Evolutionary conservation across 2,329 filamentous ascomycete genomes (phyloP).

Genomic region (Fusarium decemcellulare): DNA sequence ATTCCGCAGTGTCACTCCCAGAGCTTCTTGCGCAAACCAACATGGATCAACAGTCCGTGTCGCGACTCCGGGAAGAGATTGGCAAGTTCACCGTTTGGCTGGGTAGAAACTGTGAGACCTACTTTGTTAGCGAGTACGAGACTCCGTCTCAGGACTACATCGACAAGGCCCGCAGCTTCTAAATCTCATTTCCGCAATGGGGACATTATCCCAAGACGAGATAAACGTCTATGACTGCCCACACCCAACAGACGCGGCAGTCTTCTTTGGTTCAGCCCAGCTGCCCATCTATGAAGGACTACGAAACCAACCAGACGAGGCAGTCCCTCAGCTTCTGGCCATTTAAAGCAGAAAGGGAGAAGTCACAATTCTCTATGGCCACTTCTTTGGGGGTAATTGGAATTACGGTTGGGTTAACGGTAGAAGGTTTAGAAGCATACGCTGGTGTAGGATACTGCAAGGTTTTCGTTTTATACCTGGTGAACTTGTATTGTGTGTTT

Average conservation of each 20-base stretch:
- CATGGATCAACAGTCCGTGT: conserved; percentile 94
- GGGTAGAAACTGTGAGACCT: conserved; percentile 79
- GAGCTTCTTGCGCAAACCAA: conserved; percentile 98
- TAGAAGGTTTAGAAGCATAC: conserved; percentile 8
- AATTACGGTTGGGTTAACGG: conserved; percentile 20
- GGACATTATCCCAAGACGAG: neutral
- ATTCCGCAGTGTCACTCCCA: conserved; percentile 81
- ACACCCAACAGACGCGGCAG: neutral
- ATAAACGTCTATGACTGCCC: neutral
- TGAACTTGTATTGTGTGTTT: conserved; percentile 19
- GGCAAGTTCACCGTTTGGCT: conserved; percentile 90
- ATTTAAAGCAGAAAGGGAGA: neutral
- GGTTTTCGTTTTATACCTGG: conserved; percentile 26
- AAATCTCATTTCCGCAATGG: conserved; percentile 12
- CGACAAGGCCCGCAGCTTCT: conserved; percentile 72
- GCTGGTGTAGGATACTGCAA: conserved; percentile 41
- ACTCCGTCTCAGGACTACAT: conserved; percentile 79
- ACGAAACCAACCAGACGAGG: neutral
- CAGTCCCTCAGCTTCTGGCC: neutral
- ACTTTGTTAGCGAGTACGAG: conserved; percentile 85
- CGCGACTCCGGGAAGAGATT: conserved; percentile 89
- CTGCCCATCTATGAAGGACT: neutral
- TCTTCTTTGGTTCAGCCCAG: neutral
- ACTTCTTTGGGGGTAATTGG: conserved; percentile 17
- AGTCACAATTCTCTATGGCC: neutral